Conservation (phyloP, 1,284 basidiomycete genomes). For the Neotropicomus parvogracilis region DNA sequence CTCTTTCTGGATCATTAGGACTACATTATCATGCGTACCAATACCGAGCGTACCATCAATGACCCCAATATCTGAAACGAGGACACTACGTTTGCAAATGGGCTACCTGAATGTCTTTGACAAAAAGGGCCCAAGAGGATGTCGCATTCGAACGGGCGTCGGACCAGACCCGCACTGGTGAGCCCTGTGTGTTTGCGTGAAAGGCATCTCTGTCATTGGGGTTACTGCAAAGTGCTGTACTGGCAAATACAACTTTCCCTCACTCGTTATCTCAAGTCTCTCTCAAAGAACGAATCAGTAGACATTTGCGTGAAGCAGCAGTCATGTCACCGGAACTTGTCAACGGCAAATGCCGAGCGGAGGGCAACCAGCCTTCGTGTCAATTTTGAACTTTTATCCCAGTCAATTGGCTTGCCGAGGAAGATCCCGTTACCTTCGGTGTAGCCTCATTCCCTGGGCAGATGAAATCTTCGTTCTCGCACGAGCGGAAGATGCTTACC, state of each 20-base stretch:
- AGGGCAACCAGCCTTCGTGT: background rate
- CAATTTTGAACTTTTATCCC: conserved; percentile 13
- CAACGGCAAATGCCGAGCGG: conserved; percentile 1
- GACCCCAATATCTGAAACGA: conserved; percentile 2
- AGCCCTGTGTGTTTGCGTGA: no score
- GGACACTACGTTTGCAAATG: conserved; percentile 11
- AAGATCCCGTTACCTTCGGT: conserved; percentile 16
- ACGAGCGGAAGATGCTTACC: background rate
- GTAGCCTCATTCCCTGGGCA: conserved; percentile 36
- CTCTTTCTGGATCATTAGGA: no score
- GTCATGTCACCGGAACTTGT: background rate
- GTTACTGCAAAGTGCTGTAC: no score
- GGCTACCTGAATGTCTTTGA: conserved; percentile 10
- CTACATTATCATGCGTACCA: conserved; percentile 17
- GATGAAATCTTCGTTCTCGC: conserved; percentile 17
- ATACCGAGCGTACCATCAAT: conserved; percentile 15
- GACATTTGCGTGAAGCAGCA: no score
- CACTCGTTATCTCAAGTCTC: background rate
- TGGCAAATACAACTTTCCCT: no score
- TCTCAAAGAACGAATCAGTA: background rate
- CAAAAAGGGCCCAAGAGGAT: conserved; percentile 7
- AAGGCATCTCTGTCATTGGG: no score
- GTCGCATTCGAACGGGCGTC: no score
- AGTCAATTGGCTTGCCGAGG: conserved; percentile 31
- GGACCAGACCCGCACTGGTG: no score